Conservation (phyloP, 1,139 yeast genomes). For the Saccharomyces pastorianus region DNA sequence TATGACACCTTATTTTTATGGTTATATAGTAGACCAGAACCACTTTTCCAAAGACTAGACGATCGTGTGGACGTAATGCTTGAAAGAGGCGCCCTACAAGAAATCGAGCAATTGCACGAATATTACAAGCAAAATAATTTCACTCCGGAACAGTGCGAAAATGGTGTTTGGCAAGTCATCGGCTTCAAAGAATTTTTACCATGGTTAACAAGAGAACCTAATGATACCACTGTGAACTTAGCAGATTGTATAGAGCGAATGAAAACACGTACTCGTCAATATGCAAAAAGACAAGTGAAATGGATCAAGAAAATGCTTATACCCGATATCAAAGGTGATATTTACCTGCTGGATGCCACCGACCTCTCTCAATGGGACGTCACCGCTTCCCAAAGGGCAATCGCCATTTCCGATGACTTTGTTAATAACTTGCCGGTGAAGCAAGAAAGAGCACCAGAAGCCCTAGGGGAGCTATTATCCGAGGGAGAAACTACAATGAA, state of each 20-base stretch:
- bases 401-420: slow-evolving; percentile 41
- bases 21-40: slow-evolving; percentile 63
- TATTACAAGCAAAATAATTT: slow-evolving; percentile 31
- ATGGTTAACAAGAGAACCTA: slow-evolving; percentile 42
- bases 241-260: slow-evolving; percentile 57
- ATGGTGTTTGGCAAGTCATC: slow-evolving; percentile 90
- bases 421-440: slow-evolving; percentile 20
- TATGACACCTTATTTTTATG: slow-evolving; percentile 71
- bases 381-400: slow-evolving; percentile 51
- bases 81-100: slow-evolving; percentile 55
- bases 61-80: slow-evolving; percentile 79
- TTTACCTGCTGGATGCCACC: slow-evolving; percentile 70
- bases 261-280: slow-evolving; percentile 79
- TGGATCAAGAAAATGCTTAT: slow-evolving; percentile 76
- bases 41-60: slow-evolving; percentile 59
- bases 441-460: slow-evolving; percentile 39
- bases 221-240: slow-evolving; percentile 26
- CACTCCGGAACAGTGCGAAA: slow-evolving; percentile 41
- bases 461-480: slow-evolving; percentile 34
- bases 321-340: slow-evolving; percentile 60
- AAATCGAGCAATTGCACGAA: slow-evolving; percentile 51
- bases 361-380: slow-evolving; percentile 53
- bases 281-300: slow-evolving; percentile 84
- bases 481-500: slow-evolving; percentile 18
- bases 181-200: slow-evolving; percentile 93